Conservation (phyloP, 2,329 filamentous ascomycete genomes). For the Emmonsiellopsis sp. region DNA sequence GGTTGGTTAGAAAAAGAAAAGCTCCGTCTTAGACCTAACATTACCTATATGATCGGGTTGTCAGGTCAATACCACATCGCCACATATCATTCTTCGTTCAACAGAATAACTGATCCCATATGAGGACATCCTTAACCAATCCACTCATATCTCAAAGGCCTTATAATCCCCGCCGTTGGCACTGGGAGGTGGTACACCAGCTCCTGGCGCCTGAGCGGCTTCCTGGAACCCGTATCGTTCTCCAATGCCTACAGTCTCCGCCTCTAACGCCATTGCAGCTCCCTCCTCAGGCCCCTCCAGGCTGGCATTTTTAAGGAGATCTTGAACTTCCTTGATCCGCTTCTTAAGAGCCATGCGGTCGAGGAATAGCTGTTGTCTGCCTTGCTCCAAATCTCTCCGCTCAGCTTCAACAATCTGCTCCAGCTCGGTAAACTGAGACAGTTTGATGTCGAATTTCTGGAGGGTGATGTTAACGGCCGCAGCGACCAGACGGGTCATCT, state of each 20-base stretch:
- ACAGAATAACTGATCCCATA: neutral
- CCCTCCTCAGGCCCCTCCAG: constrained; percentile 35
- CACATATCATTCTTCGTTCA: neutral
- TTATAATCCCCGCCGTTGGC: constrained; percentile 34
- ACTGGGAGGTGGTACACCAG: constrained; percentile 32
- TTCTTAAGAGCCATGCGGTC: constrained; percentile 86
- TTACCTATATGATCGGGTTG: neutral
- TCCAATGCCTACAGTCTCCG: constrained; percentile 26
- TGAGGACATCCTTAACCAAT: neutral
- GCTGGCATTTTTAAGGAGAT: constrained; percentile 47
- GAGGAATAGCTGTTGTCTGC: constrained; percentile 84
- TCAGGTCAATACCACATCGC: neutral
- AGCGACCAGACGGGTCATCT: constrained; percentile 89
- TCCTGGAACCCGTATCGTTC: constrained; percentile 33
- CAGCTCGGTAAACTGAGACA: constrained; percentile 94
- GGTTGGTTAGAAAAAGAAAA: neutral
- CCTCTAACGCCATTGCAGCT: constrained; percentile 26
- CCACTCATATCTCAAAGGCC: constrained; percentile 31
- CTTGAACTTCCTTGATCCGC: constrained; percentile 74
- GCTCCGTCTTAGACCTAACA: too few species aligned
- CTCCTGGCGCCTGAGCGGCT: constrained; percentile 20
- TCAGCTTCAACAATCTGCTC: constrained; percentile 87
- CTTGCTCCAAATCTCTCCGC: constrained; percentile 82
- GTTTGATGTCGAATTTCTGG: constrained; percentile 90
- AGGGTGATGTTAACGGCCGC: constrained; percentile 89